Evolutionary conservation across 345 rosid genomes (phyloP), one percentile per base, ranked within the genome.

Genomic region (Ailanthus altissimus): DNA sequence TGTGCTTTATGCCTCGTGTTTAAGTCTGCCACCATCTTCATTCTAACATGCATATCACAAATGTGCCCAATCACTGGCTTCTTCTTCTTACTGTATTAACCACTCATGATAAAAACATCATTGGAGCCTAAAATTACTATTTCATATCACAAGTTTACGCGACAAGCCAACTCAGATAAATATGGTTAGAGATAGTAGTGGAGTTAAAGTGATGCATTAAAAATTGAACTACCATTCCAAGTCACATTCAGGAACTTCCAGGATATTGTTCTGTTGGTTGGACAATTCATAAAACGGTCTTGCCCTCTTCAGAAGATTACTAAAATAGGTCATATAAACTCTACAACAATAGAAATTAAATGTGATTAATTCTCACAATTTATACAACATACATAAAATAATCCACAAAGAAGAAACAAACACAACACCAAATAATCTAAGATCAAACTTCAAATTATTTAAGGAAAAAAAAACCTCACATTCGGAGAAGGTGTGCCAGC

Each of bases 401-500:
- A 13, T 61, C 11, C 18, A 62, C 8, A 28, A 14, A 71, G n/a
- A n/a, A 50, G 26, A 21, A 43, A 43, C 10, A 23, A 16, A 9
- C 62, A 6, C 28, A 14, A 74, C 8, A n/a, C 20, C 21, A 73
- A 69, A 38, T 43, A 56, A 49, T 43, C 8, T 40, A 68, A 65
- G 5, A 20, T 40, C 9, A 67, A 26, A 21, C 12, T 28, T 25
- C 57, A 65, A 57, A 58, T 3, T 32, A 1, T 32, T 32, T 32
- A 32, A 10, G 23, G 25, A 43, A 8, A 57, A 12, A 10, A 68
- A 69, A 78, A n/a, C n/a, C 89, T 85, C 85, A 95, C 99, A 13
- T 97, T 90, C 50, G 99, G 97, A 72, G 99, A 90, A 46, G 98
- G 99, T 6, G 92, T 96, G 80, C 99, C 99, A 74, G 98, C 98